Percentiles rank a stretch among this genome's conserved stretches.
Evolutionary conservation across 169 alveolate genomes (phyloP).

Genomic region (Cryptosporidium bovis): DNA sequence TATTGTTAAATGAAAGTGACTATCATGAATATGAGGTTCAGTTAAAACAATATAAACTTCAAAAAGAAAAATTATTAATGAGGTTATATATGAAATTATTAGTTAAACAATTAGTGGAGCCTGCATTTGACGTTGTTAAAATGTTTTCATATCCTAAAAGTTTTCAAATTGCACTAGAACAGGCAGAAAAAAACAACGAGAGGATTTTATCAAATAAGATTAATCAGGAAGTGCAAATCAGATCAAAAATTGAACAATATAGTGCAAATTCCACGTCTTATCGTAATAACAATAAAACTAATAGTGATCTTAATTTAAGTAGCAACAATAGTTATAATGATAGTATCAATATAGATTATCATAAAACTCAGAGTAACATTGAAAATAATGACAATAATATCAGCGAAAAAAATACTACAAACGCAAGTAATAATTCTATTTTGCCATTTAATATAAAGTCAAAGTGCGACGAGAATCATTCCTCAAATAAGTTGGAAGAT

Average conservation of each 20-base stretch:
- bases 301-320: background rate
- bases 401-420: background rate
- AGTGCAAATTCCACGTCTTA: background rate
- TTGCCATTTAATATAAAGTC: background rate
- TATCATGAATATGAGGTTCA: background rate
- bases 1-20: constrained; percentile 9
- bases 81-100: constrained; percentile 44
- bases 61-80: constrained; percentile 54
- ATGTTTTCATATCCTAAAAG: constrained; percentile 66
- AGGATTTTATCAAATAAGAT: constrained; percentile 51
- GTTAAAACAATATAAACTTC: constrained; percentile 12
- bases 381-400: background rate
- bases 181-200: constrained; percentile 54
- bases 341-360: background rate
- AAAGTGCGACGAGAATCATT: background rate
- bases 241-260: constrained; percentile 34
- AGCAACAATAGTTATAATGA: background rate
- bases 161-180: constrained; percentile 67
- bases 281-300: too few relatives aligned
- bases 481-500: background rate
- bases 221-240: constrained; percentile 29
- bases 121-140: constrained; percentile 62
- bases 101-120: constrained; percentile 53
- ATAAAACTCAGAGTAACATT: background rate
- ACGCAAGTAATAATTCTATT: background rate